Evolutionary conservation across 2,329 filamentous ascomycete species (phyloP), one percentile per base, ranked within the genome.

Genomic region (Epicoccum nigrum): DNA sequence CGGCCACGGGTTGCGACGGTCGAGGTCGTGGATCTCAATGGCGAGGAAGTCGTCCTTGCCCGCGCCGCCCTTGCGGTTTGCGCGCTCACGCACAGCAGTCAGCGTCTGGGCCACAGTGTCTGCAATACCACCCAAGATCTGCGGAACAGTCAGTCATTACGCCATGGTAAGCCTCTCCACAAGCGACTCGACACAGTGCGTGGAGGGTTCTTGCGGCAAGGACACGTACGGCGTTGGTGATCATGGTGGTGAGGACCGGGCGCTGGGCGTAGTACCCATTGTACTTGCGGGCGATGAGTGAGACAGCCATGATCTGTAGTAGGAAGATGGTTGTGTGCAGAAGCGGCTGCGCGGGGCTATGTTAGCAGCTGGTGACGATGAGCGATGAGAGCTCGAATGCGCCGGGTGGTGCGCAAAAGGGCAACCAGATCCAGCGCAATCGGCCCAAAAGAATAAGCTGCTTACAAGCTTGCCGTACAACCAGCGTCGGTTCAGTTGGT

Each of bases 241-340:
- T 90, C 93, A 99, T 99, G 76, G 96, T 99, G 56, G 94, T 99
- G 67, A 99, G 84, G 33, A 99, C 90, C 68, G 93, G 94, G 69
- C 90, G 89, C 70, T 92, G 87, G 62, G 90, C 87, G 83, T 97
- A 99, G 79, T 95, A 96, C 62, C 86, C 83, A 77, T 96, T 97
- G 81, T 96, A 99, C 71, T 91, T 90, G 65, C 90, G 84, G 37
- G 87, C 86, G 47, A 99, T 79, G 60, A 94, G 83, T 61, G 88
- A 89, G 56, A 93, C 84, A 73, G 96, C 86, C 51, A 86, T 86
- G 86, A 97, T 90, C 77, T 99, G 89, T 76, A 96, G 83, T 35
- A 97, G 74, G 73, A 96, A 89, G 58, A 97, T 83, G 67, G 95
- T 80, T 53, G 86, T 81, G 78, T 97, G 92, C 51, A 97, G 79